Base-by-base conservation (phyloP, 768 basidiomycete genomes). In the Chalciporus pseudorubinellus region DNA sequence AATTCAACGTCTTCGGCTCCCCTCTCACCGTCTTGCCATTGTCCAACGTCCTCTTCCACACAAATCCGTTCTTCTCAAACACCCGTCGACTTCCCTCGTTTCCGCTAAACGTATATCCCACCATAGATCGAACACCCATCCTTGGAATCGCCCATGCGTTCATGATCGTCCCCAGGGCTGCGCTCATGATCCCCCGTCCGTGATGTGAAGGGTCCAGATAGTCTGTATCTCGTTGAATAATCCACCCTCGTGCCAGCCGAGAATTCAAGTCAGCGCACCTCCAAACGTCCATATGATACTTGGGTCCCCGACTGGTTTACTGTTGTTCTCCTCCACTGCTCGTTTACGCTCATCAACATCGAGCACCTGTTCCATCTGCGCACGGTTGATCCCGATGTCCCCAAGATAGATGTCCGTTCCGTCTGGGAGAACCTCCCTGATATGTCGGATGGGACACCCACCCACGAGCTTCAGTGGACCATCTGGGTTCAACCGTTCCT, bases 141-240 rank as follows among this genome's bases (percentile, higher is more conserved):
- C 83, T 70, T 1, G 84, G 85, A 38, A 87, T 71, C 19, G 72
- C 80, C 86, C 88, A 88, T 11, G 74, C 60, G 16, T 76, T 60
- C 39, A 89, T 46, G 28, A 91, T 43, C 6, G 76, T 77, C 8
- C 66, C 67, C 28, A 90, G 60, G 0, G 78, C 85, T n/a, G 78
- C 80, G 19, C 79, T 77, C 89, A 89, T 89, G 55, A 90, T 87
- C 0, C 87, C 86, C 57, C 70, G 74, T 26, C 85, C 75, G 51
- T 88, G 86, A 59, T 85, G 78, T 29, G 76, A 77, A 14, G 81
- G 73, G 6, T 74, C 77, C 38, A 89, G 66, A 55, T 77, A 87
- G 60, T 85, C 87, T 86, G 59, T n/a, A 43, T 2, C 21, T 26
- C 44, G 36, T 20, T 47, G 29, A 51, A n/a, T 48, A 40, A 43